Evolutionary conservation across 495 filamentous ascomycete species (phyloP).

Genomic region (Pseudomonodictys pantanalensis): DNA sequence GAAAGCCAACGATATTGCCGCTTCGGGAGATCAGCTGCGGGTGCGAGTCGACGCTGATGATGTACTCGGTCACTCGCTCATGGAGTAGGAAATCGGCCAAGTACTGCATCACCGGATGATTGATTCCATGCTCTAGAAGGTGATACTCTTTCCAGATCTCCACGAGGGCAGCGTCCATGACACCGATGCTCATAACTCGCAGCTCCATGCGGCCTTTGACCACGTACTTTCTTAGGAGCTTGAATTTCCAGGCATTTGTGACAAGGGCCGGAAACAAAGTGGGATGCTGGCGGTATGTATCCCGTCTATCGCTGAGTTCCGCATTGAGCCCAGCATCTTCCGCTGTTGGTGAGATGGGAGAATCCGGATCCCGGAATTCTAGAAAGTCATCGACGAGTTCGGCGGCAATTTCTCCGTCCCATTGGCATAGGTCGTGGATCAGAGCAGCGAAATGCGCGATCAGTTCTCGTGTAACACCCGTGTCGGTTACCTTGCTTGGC

Average conservation of each 20-base stretch:
- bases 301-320: too few species aligned
- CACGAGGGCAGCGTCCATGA: conserved; percentile 71
- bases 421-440: conserved; percentile 7
- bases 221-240: conserved; percentile 65
- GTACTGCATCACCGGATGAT: conserved; percentile 59
- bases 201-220: conserved; percentile 86
- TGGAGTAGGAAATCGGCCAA: conserved; percentile 64
- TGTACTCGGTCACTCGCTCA: conserved; percentile 72
- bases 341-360: not conserved
- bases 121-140: conserved; percentile 38
- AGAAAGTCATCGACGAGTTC: conserved; percentile 20
- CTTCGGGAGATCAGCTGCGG: conserved; percentile 80
- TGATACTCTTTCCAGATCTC: conserved; percentile 56
- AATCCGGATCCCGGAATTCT: conserved; percentile 17
- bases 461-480: conserved; percentile 12
- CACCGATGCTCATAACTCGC: conserved; percentile 66
- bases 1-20: conserved; percentile 80
- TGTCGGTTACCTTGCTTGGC: conserved; percentile 22
- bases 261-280: conserved; percentile 45
- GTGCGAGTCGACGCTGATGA: conserved; percentile 88
- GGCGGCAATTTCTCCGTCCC: conserved; percentile 11
- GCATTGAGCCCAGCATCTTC: not conserved
- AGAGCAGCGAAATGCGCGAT: conserved; percentile 6
- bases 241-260: conserved; percentile 66
- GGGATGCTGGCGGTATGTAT: not conserved